A percentile compares a stretch with the other conserved stretches of the same genome.
phyloP scores from a whole-genome alignment of 2,329 filamentous ascomycete genomes.

The Monosporascus sp. region DNA sequence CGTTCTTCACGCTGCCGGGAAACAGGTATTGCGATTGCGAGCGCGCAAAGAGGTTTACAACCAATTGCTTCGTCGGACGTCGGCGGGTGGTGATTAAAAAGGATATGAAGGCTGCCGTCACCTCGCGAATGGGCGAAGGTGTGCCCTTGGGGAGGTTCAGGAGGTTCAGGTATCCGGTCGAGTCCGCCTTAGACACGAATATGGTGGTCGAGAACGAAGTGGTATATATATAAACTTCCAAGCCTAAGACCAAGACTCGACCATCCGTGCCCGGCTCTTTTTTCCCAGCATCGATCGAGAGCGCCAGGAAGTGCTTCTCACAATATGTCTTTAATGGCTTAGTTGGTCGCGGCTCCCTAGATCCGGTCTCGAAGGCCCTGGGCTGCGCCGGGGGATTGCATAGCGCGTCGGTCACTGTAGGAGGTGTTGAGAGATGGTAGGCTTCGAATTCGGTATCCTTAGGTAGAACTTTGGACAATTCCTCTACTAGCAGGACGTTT shows the following conservation, averaged over 20 bases:
- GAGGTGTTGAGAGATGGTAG: slow-evolving; percentile 84
- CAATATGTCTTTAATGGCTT: slow-evolving; percentile 59
- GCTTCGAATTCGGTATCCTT: slow-evolving; percentile 57
- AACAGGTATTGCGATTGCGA: slow-evolving; percentile 94
- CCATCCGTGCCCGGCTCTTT: slow-evolving; percentile 15
- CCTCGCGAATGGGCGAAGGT: slow-evolving; percentile 67
- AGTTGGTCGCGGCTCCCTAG: slow-evolving; percentile 51
- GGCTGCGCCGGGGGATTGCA: slow-evolving; percentile 69
- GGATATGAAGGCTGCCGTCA: slow-evolving; percentile 70
- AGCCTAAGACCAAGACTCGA: slow-evolving; percentile 69
- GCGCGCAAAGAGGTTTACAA: slow-evolving; percentile 87
- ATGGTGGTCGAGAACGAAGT: slow-evolving; percentile 77
- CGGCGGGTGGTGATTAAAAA: slow-evolving; percentile 66
- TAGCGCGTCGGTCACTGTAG: slow-evolving; percentile 67
- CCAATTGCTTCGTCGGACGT: slow-evolving; percentile 59
- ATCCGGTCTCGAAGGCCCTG: slow-evolving; percentile 29
- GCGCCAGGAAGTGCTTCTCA: slow-evolving; percentile 70
- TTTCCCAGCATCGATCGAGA: slow-evolving; percentile 38
- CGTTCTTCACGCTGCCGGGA: slow-evolving; percentile 81
- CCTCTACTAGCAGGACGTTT: slow-evolving; percentile 30
- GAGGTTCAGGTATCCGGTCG: slow-evolving; percentile 76
- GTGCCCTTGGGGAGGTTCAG: slow-evolving; percentile 57
- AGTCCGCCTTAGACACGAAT: slow-evolving; percentile 96
- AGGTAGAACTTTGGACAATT: slow-evolving; percentile 48
- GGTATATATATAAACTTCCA: slow-evolving; percentile 85